These are phyloP conservation scores for Termitomyces sp. DNA, from an alignment of 768 basidiomycete species.

Conservation along the genomic window DNA sequence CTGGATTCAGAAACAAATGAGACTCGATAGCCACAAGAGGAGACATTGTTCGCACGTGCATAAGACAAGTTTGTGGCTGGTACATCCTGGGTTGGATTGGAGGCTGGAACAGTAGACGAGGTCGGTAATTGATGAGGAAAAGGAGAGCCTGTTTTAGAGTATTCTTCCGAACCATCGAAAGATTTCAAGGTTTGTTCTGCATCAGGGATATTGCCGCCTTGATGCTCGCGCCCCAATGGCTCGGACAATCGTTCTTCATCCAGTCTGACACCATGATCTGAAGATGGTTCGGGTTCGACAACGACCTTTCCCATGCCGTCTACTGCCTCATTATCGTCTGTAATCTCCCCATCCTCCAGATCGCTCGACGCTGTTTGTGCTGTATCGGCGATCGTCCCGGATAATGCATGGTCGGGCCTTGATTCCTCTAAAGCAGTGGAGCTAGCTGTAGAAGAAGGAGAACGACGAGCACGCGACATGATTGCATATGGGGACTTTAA, in stretches of 20 bases:
- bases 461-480: constrained; percentile 5
- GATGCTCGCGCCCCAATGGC: not conserved
- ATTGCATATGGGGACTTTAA: not conserved
- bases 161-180: not conserved
- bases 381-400: not conserved
- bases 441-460: constrained; percentile 4
- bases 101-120: not conserved
- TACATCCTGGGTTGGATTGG: not conserved
- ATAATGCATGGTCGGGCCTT: not conserved
- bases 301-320: not conserved
- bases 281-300: not conserved
- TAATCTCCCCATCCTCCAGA: constrained; percentile 17
- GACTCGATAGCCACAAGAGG: not conserved
- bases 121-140: not conserved
- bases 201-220: not conserved
- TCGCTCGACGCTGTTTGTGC: not conserved
- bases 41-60: not conserved
- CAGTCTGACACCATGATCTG: not conserved
- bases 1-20: constrained; percentile 21
- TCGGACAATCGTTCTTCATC: not conserved
- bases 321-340: constrained; percentile 6
- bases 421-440: not conserved
- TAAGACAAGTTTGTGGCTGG: not conserved
- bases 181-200: not conserved
- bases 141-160: not conserved